These are phyloP conservation scores for Penicillium desertorum DNA, from an alignment of 495 filamentous ascomycete species.

Conservation along the genomic window DNA sequence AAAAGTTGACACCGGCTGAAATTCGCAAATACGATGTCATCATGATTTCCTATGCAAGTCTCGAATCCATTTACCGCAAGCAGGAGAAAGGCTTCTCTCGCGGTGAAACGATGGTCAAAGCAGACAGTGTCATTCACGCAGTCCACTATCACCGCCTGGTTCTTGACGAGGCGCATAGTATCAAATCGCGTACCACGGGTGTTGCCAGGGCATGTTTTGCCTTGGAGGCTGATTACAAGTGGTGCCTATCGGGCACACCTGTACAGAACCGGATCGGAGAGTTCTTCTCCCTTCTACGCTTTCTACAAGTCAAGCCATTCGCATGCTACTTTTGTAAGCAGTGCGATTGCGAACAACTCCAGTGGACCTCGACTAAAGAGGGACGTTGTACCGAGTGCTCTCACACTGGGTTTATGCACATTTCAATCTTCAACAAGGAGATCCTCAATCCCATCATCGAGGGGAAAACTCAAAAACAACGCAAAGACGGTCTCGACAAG, in stretches of 20 bases:
- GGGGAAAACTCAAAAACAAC: slow-evolving; percentile 44
- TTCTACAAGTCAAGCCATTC: slow-evolving; percentile 83
- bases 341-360: slow-evolving; percentile 74
- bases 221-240: slow-evolving; percentile 79
- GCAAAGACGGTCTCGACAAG: slow-evolving; percentile 71
- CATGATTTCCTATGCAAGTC: slow-evolving; percentile 92
- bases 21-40: slow-evolving; percentile 84
- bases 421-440: slow-evolving; percentile 95
- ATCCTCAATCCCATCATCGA: slow-evolving; percentile 73
- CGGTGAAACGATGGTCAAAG: slow-evolving; percentile 70
- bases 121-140: slow-evolving; percentile 83
- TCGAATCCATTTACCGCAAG: slow-evolving; percentile 89
- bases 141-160: slow-evolving; percentile 88
- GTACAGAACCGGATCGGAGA: slow-evolving; percentile 96
- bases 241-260: slow-evolving; percentile 93
- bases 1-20: slow-evolving; percentile 68
- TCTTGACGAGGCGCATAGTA: slow-evolving; percentile 94
- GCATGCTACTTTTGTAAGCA: slow-evolving; percentile 88
- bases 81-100: slow-evolving; percentile 88
- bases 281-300: slow-evolving; percentile 91
- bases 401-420: slow-evolving; percentile 73
- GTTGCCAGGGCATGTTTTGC: slow-evolving; percentile 95
- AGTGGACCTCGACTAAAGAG: slow-evolving; percentile 74
- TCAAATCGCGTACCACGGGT: slow-evolving; percentile 84
- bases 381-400: slow-evolving; percentile 67